These are phyloP conservation scores for Agrocybe praecox DNA, from an alignment of 768 basidiomycete genomes.

Conservation along the genomic window DNA sequence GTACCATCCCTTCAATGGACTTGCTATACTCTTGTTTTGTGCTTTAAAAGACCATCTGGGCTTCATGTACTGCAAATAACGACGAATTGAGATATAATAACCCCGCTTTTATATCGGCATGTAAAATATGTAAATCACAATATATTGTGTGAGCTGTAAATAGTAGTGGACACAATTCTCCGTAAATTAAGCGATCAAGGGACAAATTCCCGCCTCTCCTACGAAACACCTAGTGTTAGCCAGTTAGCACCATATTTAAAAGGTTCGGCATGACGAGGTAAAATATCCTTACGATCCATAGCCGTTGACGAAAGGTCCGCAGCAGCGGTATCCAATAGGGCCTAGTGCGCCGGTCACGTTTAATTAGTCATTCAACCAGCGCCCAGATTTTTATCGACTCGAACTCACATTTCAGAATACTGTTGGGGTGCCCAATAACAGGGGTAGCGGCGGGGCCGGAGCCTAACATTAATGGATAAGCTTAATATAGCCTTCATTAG, in stretches of 20 bases:
- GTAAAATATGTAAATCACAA: no score
- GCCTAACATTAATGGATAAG: background rate
- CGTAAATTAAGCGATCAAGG: slow-evolving; percentile 4
- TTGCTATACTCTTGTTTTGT: no score
- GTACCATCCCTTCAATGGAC: no score
- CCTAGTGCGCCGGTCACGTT: background rate
- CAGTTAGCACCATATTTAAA: background rate
- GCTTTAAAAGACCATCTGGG: no score
- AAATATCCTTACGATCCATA: background rate
- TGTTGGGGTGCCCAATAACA: background rate
- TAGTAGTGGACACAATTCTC: background rate
- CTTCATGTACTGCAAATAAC: no score
- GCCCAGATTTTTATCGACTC: no score
- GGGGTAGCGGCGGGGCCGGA: background rate
- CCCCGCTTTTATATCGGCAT: no score
- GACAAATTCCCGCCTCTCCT: slow-evolving; percentile 12
- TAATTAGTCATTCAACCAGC: no score
- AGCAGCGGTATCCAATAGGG: slow-evolving; percentile 10
- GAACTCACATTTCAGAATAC: slow-evolving; percentile 4
- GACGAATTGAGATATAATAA: no score
- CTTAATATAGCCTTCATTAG: background rate
- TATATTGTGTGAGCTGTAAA: no score
- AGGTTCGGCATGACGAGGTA: background rate
- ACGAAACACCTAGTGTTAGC: slow-evolving; percentile 5
- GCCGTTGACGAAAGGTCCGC: slow-evolving; percentile 9